phyloP scores from a whole-genome alignment of 129 eudicot species.

The Flaveria trinervia region DNA sequence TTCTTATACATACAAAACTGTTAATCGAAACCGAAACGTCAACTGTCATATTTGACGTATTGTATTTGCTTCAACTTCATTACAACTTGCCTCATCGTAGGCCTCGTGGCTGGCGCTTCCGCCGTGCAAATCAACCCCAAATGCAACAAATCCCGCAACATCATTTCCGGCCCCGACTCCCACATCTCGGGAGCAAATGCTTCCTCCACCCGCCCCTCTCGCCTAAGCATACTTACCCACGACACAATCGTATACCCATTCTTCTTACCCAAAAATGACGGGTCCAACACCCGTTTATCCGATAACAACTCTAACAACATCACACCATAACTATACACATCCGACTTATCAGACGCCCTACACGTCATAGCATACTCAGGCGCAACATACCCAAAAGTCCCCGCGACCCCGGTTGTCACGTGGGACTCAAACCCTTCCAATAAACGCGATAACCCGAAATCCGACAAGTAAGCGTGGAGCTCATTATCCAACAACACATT shows the following conservation, averaged over 20 bases:
- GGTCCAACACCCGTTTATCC: constrained; percentile 11
- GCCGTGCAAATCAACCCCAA: constrained; percentile 12
- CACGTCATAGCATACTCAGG: constrained; percentile 9
- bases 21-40: not conserved
- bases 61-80: constrained; percentile 8
- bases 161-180: constrained; percentile 5
- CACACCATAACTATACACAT: constrained; percentile 13
- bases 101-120: not conserved
- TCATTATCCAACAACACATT: not conserved
- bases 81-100: constrained; percentile 16
- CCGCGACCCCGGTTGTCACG: constrained; percentile 10
- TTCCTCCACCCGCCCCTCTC: constrained; percentile 12
- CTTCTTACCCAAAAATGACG: not conserved
- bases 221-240: not conserved
- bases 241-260: constrained; percentile 7
- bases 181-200: constrained; percentile 14
- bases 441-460: constrained; percentile 6
- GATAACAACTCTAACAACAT: constrained; percentile 3
- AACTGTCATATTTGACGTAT: not conserved
- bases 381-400: constrained; percentile 3
- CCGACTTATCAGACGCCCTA: not conserved
- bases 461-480: not conserved
- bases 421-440: not conserved
- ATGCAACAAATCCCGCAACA: constrained; percentile 7
- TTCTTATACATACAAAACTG: not conserved